Evolutionary conservation across 2,329 filamentous ascomycete species (phyloP), one percentile per base, ranked within the genome.

Genomic region (Cladobotryum mycophilum): DNA sequence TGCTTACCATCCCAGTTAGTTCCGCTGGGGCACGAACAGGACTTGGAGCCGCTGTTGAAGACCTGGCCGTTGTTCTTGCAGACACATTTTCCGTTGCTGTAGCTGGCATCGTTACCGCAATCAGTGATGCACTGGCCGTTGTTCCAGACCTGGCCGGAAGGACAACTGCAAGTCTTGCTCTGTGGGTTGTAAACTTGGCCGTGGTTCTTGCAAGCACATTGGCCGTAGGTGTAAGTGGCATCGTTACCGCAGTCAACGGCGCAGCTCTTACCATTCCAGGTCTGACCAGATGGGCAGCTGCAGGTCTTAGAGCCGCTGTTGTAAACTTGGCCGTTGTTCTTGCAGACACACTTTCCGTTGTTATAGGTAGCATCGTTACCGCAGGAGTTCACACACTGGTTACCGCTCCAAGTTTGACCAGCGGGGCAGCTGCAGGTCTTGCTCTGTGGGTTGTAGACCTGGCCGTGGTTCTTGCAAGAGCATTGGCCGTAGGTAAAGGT

Each of bases 121-220:
- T 55, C 43, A 17, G 41, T 35, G 12, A 47, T 42, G 22, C 48
- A 53, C 2, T 22, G 33, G 9, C 45, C 14, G n/a, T 48, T 44
- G 9, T 49, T 47, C 48, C 48, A 55, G 8, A 30, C 9, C 9
- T 30, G 25, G 25, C 52, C 52, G 1, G 14, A 5, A 1, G 53
- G 51, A 42, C 53, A 55, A 14, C 41, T 47, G 42, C 53, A 55
- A 4, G 38, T 51, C 48, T 43, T 37, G 14, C 38, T 41, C 8
- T 53, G 44, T 14, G 36, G 18, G 14, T 54, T 42, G 25, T 33
- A 55, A 9, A 51, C 20, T 38, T 55, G 13, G 14, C 53, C 51
- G 4, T 48, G 18, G 1, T 53, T 53, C n/a, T 55, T 53, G 53
- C 53, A 55, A 4, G 51, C 53, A 37, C 53, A 55, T 54, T 48